A percentile compares a stretch with the other conserved stretches of the same genome.
Conservation (phyloP, 1,284 basidiomycete genomes). For the Naganishia sp. region DNA sequence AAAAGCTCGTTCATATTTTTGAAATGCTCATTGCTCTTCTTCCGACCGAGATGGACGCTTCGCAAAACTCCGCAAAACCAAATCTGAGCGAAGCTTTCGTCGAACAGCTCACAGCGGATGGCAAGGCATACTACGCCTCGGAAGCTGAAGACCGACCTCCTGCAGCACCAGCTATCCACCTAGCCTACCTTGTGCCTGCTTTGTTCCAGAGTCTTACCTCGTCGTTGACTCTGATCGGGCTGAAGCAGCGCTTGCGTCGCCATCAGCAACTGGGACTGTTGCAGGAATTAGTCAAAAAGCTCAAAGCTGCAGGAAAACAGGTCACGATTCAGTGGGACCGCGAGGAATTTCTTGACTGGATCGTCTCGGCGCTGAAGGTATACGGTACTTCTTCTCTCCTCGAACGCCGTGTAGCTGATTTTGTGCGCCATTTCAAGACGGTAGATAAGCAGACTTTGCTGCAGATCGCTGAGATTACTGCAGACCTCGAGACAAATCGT, state of each 20-base stretch:
- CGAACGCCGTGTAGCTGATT: not conserved
- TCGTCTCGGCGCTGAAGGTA: slow-evolving; percentile 1
- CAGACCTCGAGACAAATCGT: slow-evolving; percentile 4
- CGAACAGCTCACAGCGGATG: not conserved
- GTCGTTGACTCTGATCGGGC: not conserved
- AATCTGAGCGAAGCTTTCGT: not conserved
- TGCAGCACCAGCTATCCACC: not conserved
- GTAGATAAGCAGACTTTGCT: slow-evolving; percentile 3
- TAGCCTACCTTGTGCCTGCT: not conserved
- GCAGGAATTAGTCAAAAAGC: not conserved
- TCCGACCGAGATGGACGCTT: slow-evolving; percentile 1
- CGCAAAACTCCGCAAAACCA: not conserved
- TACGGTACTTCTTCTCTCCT: no score
- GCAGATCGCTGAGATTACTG: slow-evolving; percentile 5
- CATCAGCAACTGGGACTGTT: slow-evolving; percentile 5
- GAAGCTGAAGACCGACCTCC: slow-evolving; percentile 8
- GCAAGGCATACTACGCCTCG: not conserved
- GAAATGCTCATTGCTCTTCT: slow-evolving; percentile 1
- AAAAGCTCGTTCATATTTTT: slow-evolving; percentile 1
- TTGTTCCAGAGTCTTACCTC: slow-evolving; percentile 15
- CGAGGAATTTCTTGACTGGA: slow-evolving; percentile 2
- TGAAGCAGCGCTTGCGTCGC: not conserved
- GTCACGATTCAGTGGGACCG: slow-evolving; percentile 1
- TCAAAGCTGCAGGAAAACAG: not conserved
- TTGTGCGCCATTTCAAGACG: not conserved